Evolutionary conservation across 169 alveolate genomes (phyloP).

Genomic region (Eimeria necatrix): DNA sequence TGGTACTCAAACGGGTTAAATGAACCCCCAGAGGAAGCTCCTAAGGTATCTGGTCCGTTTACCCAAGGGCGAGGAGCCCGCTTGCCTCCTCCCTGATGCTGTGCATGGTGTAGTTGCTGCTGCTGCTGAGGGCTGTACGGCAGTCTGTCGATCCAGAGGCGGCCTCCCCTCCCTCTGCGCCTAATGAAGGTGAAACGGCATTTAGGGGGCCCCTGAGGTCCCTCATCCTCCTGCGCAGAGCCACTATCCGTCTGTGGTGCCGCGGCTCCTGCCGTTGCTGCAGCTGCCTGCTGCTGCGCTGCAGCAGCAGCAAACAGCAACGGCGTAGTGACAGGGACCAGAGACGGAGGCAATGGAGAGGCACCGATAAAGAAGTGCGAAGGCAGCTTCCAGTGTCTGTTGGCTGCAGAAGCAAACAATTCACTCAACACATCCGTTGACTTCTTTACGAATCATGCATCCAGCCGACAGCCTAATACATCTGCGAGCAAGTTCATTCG

Average conservation of each 20-base stretch:
- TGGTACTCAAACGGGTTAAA: not conserved
- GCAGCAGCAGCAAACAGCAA: conserved; percentile 1
- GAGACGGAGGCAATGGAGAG: conserved; percentile 63
- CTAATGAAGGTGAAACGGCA: conserved; percentile 12
- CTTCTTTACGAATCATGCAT: no score
- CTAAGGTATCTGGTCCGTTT: not conserved
- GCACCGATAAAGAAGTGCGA: not conserved
- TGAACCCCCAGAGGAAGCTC: not conserved
- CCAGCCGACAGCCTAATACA: no score
- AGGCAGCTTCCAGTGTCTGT: not conserved
- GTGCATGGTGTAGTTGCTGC: not conserved
- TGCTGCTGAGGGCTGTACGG: not conserved
- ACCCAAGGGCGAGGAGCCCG: not conserved
- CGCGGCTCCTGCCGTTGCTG: not conserved
- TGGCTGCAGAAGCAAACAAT: not conserved
- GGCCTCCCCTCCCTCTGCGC: conserved; percentile 67
- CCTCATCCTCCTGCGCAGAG: not conserved
- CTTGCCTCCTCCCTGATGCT: not conserved
- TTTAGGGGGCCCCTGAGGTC: not conserved
- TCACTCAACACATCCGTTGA: no score
- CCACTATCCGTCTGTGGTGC: not conserved
- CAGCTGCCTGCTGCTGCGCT: not conserved
- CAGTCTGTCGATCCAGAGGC: conserved; percentile 49
- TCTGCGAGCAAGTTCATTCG: no score
- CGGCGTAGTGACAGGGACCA: conserved; percentile 54